phyloP scores from a whole-genome alignment of 345 rosid genomes.

The Psidium guajava region DNA sequence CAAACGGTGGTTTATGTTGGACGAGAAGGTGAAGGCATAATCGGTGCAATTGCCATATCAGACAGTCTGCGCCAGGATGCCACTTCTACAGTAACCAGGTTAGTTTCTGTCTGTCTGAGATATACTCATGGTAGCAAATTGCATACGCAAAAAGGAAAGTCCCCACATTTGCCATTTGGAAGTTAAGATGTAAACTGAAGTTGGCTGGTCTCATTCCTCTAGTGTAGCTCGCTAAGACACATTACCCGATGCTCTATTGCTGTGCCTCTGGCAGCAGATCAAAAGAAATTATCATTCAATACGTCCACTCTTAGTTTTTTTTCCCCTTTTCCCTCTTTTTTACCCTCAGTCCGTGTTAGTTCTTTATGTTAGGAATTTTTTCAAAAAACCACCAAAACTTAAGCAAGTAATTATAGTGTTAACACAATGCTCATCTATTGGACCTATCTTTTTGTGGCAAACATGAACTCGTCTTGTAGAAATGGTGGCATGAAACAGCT shows the following conservation, averaged over 20 bases:
- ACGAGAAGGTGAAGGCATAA: slow-evolving; percentile 73
- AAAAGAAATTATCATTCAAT: neutral
- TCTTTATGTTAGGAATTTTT: neutral
- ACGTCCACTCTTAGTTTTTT: neutral
- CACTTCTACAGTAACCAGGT: slow-evolving; percentile 67
- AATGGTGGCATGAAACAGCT: neutral
- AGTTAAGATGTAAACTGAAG: neutral
- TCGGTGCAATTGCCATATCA: slow-evolving; percentile 82
- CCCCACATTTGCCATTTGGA: neutral
- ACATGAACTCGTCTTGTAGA: neutral
- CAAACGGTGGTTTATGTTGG: slow-evolving; percentile 83
- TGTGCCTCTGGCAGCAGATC: neutral
- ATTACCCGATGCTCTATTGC: neutral
- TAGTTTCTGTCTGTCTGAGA: neutral
- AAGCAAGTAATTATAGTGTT: neutral
- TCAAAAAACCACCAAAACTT: neutral
- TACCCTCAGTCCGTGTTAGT: neutral
- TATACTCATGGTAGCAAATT: neutral
- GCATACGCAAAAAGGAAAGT: neutral
- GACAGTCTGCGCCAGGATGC: slow-evolving; percentile 80
- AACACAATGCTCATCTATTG: neutral
- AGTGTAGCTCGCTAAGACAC: neutral
- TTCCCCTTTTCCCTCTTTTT: neutral
- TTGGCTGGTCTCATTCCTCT: neutral
- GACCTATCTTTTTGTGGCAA: neutral